A percentile compares a stretch with the other conserved stretches of the same genome.
phyloP scores from a whole-genome alignment of 2,329 filamentous ascomycete genomes.

The Coniochaeta sp. region DNA sequence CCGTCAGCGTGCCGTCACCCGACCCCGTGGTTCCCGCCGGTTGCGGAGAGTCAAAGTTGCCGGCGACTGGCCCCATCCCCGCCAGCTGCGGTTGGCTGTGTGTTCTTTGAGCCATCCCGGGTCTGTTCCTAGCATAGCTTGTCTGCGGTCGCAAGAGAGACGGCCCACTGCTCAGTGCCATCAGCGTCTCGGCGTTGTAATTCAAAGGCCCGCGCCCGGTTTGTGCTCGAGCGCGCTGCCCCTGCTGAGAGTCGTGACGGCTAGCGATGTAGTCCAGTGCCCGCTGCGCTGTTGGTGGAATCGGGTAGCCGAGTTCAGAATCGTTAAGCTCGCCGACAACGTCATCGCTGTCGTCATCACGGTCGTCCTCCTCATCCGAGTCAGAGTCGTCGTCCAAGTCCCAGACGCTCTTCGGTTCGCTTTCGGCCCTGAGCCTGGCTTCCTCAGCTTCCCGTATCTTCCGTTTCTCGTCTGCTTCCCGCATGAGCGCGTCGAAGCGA shows the following conservation, averaged over 20 bases:
- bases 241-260: slow-evolving; percentile 24
- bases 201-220: slow-evolving; percentile 19
- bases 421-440: slow-evolving; percentile 12
- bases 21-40: slow-evolving; percentile 17
- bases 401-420: slow-evolving; percentile 38
- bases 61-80: slow-evolving; percentile 11
- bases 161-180: slow-evolving; percentile 21
- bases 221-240: slow-evolving; percentile 24
- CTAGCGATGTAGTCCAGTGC: slow-evolving; percentile 44
- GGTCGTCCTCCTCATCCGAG: slow-evolving; percentile 31
- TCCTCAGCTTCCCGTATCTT: slow-evolving; percentile 29
- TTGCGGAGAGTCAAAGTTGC: slow-evolving; percentile 13
- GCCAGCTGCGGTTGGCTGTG: slow-evolving; percentile 42
- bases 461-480: slow-evolving; percentile 46
- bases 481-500: slow-evolving; percentile 59
- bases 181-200: slow-evolving; percentile 25
- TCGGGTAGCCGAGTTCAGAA: slow-evolving; percentile 14
- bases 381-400: slow-evolving; percentile 41
- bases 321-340: slow-evolving; percentile 23
- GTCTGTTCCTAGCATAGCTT: slow-evolving; percentile 40
- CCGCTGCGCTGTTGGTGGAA: slow-evolving; percentile 28
- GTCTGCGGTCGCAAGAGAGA: slow-evolving; percentile 43
- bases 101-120: slow-evolving; percentile 33
- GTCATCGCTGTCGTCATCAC: slow-evolving; percentile 29
- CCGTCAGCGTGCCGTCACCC: slow-evolving; percentile 22